Evolutionary conservation across 768 basidiomycete species (phyloP).

Genomic region (Sarcomyxa edulis): DNA sequence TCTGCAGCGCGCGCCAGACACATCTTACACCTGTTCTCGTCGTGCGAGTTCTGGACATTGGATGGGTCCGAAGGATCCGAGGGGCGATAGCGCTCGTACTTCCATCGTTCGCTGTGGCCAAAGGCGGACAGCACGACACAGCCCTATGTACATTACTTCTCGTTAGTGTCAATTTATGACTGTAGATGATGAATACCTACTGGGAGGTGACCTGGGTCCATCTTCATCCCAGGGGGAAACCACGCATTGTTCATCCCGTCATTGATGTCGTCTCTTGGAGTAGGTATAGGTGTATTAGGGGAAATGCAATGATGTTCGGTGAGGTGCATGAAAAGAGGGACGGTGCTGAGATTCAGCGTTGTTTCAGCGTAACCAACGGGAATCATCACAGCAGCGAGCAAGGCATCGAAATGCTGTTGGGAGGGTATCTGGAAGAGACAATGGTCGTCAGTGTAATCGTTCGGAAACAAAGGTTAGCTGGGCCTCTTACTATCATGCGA

Average conservation of each 20-base stretch:
- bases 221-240: constrained; percentile 31
- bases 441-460: no score
- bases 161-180: no score
- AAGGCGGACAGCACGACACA: no score
- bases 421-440: no score
- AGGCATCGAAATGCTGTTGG: no score
- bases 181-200: no score
- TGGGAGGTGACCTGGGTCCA: no score
- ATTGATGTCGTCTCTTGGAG: constrained; percentile 15
- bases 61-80: no score
- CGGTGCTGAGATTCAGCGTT: constrained; percentile 28
- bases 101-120: no score
- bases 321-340: constrained; percentile 56
- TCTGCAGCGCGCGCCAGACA: constrained; percentile 7
- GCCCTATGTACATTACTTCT: no score
- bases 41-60: constrained; percentile 45
- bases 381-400: no score
- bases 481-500: constrained; percentile 47
- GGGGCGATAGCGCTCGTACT: constrained; percentile 39
- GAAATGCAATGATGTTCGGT: constrained; percentile 42
- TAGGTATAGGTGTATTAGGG: constrained; percentile 8
- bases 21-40: constrained; percentile 27
- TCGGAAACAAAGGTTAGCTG: constrained; percentile 16
- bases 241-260: constrained; percentile 34
- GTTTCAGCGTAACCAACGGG: constrained; percentile 27